Base-by-base conservation (phyloP, 352 stramenopile species). In the Phytophthora pini region DNA sequence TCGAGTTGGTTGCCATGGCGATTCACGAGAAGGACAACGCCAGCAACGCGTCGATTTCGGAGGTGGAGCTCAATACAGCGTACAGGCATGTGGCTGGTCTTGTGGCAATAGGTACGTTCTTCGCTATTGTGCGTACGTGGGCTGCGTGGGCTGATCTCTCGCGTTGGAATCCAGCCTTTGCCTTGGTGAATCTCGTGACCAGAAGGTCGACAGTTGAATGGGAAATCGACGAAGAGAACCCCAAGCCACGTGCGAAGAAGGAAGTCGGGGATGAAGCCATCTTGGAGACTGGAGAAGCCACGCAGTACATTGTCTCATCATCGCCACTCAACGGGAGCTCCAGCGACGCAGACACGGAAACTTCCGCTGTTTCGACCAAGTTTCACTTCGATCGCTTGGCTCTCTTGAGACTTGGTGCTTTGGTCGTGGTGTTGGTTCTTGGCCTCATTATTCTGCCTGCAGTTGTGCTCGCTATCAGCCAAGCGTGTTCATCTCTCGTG, bases 1-100 rank as follows among this genome's bases (percentile, higher is more conserved):
- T 81, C 17, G 77, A 85, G 20, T 67, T 84, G 13, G 66, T 85
- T 11, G 53, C 47, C 0, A 76, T 69, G 55, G 80, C 78, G 29
- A 61, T 74, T 8, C 66, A 74, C 34, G 77, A 77, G 39, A 70
- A 76, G 36, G 62, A 69, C 27, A 72, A 70, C 9, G 70, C 67
- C 4, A 60, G 54, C 24, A 45, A 41, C 7, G 47, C 82, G 9
- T 56, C 70, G 7, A 65, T 89, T 20, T 74, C 77, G 1, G 38
- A 62, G 13, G 61, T 38, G 2, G 66, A 74, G 4, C 40, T 68
- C 9, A 58, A 68, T 8, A 65, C 80, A 24, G 47, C 70, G 11
- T 56, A 50, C 11, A n/a, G 72, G 1, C 55, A 74, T 13, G 55
- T 61, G n/a, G 59, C 56, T 1, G 54, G 69, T 0, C 34, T 72